Evolutionary conservation across 768 basidiomycete species (phyloP).

Genomic region (Boletus rubescentipes): DNA sequence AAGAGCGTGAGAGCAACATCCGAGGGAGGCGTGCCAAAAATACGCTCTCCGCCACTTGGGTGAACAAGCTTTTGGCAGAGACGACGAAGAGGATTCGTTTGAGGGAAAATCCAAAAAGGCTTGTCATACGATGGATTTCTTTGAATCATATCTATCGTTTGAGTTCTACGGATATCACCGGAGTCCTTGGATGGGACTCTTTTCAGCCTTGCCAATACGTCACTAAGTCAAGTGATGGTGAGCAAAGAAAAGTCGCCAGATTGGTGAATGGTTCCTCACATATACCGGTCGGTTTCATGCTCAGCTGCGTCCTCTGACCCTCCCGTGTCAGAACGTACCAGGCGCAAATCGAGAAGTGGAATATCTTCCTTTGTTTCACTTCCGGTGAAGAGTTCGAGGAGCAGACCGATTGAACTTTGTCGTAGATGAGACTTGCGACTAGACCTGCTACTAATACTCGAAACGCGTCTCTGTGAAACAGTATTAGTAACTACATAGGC

Average conservation of each 20-base stretch:
- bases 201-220: constrained; percentile 65
- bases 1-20: constrained; percentile 68
- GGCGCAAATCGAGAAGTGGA: constrained; percentile 56
- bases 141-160: constrained; percentile 83
- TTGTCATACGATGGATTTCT: constrained; percentile 89
- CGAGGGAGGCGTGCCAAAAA: constrained; percentile 74
- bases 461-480: constrained; percentile 12
- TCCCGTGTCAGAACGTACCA: constrained; percentile 32
- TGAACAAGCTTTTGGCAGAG: constrained; percentile 81
- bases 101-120: constrained; percentile 86
- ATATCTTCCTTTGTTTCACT: constrained; percentile 50
- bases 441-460: constrained; percentile 33
- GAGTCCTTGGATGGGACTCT: constrained; percentile 53
- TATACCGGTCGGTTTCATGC: constrained; percentile 68
- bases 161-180: constrained; percentile 63
- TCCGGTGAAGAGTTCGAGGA: constrained; percentile 69
- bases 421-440: constrained; percentile 42
- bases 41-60: constrained; percentile 82
- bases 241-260: constrained; percentile 3
- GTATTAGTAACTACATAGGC: constrained; percentile 17
- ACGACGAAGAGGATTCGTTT: constrained; percentile 68
- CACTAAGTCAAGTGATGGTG: constrained; percentile 40
- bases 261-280: constrained; percentile 48
- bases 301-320: constrained; percentile 36
- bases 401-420: constrained; percentile 54